Base-by-base conservation (phyloP, 225 moss, liverwort and hornwort genomes). In the Pleurozium schreberi region DNA sequence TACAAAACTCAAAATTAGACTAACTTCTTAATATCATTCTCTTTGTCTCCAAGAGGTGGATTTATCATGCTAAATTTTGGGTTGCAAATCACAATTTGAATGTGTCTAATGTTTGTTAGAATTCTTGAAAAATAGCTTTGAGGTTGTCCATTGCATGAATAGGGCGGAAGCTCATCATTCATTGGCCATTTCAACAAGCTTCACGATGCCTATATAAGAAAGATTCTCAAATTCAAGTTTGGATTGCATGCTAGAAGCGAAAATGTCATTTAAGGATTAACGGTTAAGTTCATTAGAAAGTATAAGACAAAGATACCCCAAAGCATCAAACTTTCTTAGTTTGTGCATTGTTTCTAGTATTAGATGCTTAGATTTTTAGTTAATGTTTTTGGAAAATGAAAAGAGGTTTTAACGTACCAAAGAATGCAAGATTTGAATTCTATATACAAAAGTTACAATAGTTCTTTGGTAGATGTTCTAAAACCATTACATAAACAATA, bases 241-340 rank as follows among this genome's bases (percentile, higher is more conserved):
- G 14, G 6, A 76, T 20, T 75, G 34, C 1, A 0, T 2, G 1
- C 11, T 7, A 30, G 5, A 2, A 49, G 5, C 7, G 5, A 26
- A 71, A 43, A 71, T 43, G 10, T 16, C 13, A 23, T 70, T 70
- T 25, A 70, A 26, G 5, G 5, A 27, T 75, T 4, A 34, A 12
- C 1, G 1, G 1, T 33, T 50, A 33, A 75, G 20, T 2, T 75
- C 26, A 49, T 4, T 30, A 20, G 4, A 13, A 34, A 75, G 23
- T 36, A 53, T 36, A 14, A 36, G 2, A 22, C 36, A 36, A 4
- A 5, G 8, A 34, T 34, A 21, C 1, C 1, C 22, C 5, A 14
- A 14, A 36, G 36, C 5, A 0, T 7, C 12, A 30, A 0, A 3
- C 12, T 52, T 36, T 34, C 30, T 13, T 33, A 49, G 1, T 19